Evolutionary conservation across 345 rosid genomes (phyloP).

Genomic region (Erysimum cheiranthoides): DNA sequence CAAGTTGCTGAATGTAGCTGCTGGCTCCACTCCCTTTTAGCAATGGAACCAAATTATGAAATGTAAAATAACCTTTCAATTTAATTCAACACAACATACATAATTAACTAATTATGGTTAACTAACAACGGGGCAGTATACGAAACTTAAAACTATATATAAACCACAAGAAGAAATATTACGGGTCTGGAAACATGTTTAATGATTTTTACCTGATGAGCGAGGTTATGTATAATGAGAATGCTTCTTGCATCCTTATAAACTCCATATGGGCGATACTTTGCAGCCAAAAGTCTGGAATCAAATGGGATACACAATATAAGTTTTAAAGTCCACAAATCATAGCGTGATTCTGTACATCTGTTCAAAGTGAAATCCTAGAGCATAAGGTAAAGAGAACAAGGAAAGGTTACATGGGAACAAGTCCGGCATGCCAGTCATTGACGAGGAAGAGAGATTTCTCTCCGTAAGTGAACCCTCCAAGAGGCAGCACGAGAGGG

Average conservation of each 20-base stretch:
- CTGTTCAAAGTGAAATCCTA: background rate
- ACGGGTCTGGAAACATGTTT: slow-evolving; percentile 14
- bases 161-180: slow-evolving; percentile 13
- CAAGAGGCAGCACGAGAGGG: slow-evolving; percentile 87
- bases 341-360: background rate
- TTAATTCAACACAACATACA: too few species aligned
- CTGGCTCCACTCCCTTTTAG: slow-evolving; percentile 94
- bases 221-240: slow-evolving; percentile 89
- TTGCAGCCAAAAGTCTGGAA: slow-evolving; percentile 85
- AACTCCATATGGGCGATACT: slow-evolving; percentile 84
- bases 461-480: slow-evolving; percentile 93
- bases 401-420: slow-evolving; percentile 71
- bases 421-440: slow-evolving; percentile 99
- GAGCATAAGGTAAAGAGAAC: slow-evolving; percentile 7
- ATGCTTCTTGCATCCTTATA: slow-evolving; percentile 88
- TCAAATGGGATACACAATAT: background rate
- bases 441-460: slow-evolving; percentile 90
- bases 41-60: slow-evolving; percentile 1
- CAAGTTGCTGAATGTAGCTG: slow-evolving; percentile 66
- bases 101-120: too few species aligned
- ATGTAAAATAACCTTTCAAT: background rate
- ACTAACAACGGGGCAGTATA: too few species aligned
- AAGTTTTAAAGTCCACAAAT: background rate
- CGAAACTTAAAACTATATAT: background rate
- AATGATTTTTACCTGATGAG: slow-evolving; percentile 74